phyloP scores from a whole-genome alignment of 164 flowering plant genomes.

The Chimonanthus praecox region DNA sequence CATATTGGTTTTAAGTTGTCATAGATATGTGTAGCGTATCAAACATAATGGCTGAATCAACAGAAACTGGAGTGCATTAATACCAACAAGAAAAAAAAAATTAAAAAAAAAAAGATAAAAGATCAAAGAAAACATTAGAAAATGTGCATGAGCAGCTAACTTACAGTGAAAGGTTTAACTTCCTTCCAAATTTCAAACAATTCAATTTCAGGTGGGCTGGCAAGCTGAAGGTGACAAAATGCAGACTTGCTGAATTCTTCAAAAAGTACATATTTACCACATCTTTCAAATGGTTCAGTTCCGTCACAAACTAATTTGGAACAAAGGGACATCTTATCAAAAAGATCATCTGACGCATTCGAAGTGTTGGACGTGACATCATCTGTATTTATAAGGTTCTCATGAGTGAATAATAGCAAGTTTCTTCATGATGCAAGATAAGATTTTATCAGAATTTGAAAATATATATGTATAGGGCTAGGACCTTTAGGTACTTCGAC shows the following conservation, averaged over 20 bases:
- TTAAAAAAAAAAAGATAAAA: too few relatives aligned
- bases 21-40: too few relatives aligned
- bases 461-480: not conserved
- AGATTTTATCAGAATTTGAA: not conserved
- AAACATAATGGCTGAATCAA: too few relatives aligned
- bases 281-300: not conserved
- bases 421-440: not conserved
- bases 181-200: conserved; percentile 50
- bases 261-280: conserved; percentile 39
- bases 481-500: conserved; percentile 9
- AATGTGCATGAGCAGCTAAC: conserved; percentile 11
- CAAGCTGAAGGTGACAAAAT: conserved; percentile 57
- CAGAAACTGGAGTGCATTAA: not conserved
- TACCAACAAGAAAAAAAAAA: not conserved
- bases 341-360: conserved; percentile 1
- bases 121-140: not conserved
- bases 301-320: conserved; percentile 11
- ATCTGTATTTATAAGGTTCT: conserved; percentile 22
- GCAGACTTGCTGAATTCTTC: conserved; percentile 57
- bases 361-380: conserved; percentile 7
- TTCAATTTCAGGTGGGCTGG: conserved; percentile 33
- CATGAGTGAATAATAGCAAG: not conserved
- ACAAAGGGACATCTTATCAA: conserved; percentile 9
- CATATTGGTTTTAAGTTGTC: too few relatives aligned
- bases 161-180: conserved; percentile 54